Evolutionary conservation across 768 basidiomycete genomes (phyloP), one percentile per base, ranked within the genome.

Genomic region (Tulasnella sp.): DNA sequence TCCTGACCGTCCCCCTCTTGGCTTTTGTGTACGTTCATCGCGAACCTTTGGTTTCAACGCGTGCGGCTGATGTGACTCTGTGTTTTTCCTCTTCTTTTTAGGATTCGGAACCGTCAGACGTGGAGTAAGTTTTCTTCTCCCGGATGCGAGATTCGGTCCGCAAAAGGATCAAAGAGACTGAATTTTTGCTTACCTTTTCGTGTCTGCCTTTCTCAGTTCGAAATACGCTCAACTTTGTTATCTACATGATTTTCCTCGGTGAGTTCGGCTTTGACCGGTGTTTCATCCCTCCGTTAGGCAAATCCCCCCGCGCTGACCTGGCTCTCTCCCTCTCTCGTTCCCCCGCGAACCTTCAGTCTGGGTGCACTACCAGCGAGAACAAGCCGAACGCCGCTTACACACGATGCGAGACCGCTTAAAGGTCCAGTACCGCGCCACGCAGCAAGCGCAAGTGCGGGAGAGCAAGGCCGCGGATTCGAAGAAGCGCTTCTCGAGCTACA

Each of bases 401-500:
- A 86, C 86, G 11, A 81, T 91, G 72, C 85, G 90, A 29, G 86
- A 88, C 77, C 90, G 91, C 79, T 84, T 92, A 74, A 92, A 63
- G 36, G 47, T 67, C 1, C 88, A 90, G 74, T 92, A 85, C 77
- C 77, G 87, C 78, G 83, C 83, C 8, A 81, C 81, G 7, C 83
- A 84, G 74, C 78, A 87, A 66, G 90, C 91, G 4, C 90, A 92
- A 78, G 83, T 91, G 44, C 89, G 89, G 75, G 91, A 91, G 78
- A 83, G 87, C 65, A 87, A 86, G 72, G 87, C 87, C 5, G 76
- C 75, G 67, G 76, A 77, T 26, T 78, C 78, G 59, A 81, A 80
- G 69, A 47, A 79, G 69, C 64, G 39, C 3, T 84, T 85, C 75
- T 81, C 83, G 12, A 81, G 80, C 17, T 85, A 85, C 76, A 83